Percentiles rank a stretch among this genome's conserved stretches.
Evolutionary conservation across 768 basidiomycete genomes (phyloP).

Genomic region (Mycena crocata): DNA sequence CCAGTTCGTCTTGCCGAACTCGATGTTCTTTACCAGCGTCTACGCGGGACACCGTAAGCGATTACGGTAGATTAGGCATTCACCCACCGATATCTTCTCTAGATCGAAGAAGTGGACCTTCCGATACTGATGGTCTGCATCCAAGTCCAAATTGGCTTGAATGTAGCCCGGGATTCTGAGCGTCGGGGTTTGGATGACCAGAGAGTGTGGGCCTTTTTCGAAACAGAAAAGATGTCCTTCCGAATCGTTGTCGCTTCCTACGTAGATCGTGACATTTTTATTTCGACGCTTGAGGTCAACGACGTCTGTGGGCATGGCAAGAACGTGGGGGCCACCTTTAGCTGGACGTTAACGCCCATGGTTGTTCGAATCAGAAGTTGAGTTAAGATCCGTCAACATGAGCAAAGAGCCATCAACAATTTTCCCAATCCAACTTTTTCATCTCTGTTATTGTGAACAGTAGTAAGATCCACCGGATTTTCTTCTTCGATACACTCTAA

Average conservation of each 20-base stretch:
- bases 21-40: constrained; percentile 42
- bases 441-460: too few species aligned
- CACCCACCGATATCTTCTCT: constrained; percentile 1
- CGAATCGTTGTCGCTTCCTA: constrained; percentile 15
- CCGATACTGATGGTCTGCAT: constrained; percentile 1
- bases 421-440: background rate
- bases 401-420: background rate
- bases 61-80: background rate
- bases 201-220: constrained; percentile 7
- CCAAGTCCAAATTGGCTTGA: background rate
- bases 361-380: background rate
- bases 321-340: background rate
- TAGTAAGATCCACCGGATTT: background rate
- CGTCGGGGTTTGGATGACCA: constrained; percentile 7
- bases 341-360: constrained; percentile 7
- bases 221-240: constrained; percentile 17
- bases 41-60: constrained; percentile 36
- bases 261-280: background rate
- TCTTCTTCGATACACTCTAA: background rate
- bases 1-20: constrained; percentile 51
- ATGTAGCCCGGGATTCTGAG: constrained; percentile 8
- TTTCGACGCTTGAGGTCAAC: constrained; percentile 2
- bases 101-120: background rate
- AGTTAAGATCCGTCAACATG: background rate
- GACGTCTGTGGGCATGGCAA: constrained; percentile 10